A percentile compares a stretch with the other conserved stretches of the same genome.
Evolutionary conservation across 495 filamentous ascomycete genomes (phyloP).

Genomic region (Talaromyces liani): DNA sequence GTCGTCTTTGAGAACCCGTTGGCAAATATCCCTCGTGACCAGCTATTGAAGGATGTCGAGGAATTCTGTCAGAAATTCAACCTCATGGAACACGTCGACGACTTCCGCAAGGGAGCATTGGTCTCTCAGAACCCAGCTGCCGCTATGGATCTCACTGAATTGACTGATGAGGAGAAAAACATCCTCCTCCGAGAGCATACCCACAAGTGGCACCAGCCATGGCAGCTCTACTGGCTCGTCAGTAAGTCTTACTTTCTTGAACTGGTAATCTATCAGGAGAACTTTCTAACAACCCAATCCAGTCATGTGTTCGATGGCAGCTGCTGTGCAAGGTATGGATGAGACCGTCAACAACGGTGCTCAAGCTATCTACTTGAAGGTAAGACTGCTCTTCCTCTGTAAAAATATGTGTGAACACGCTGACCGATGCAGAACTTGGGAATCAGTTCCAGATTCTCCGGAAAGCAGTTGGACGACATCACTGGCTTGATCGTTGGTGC

Average conservation of each 20-base stretch:
- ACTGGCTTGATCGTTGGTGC: conserved; percentile 41
- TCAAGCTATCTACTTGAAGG: conserved; percentile 54
- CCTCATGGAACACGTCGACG: conserved; percentile 33
- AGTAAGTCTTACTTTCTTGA: conserved; percentile 27
- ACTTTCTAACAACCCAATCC: neutral
- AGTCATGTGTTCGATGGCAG: conserved; percentile 40
- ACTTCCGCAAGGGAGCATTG: conserved; percentile 47
- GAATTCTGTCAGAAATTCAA: conserved; percentile 37
- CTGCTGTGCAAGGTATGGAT: conserved; percentile 59
- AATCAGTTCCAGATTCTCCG: conserved; percentile 17
- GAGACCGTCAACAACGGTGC: conserved; percentile 78
- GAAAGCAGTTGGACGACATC: conserved; percentile 21
- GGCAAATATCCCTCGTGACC: conserved; percentile 36
- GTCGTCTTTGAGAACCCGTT: conserved; percentile 44
- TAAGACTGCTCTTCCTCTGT: conserved; percentile 11
- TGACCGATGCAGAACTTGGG: conserved; percentile 24
- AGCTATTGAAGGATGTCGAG: conserved; percentile 43
- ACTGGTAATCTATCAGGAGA: neutral
- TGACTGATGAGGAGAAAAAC: conserved; percentile 38
- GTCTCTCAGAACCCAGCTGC: conserved; percentile 40
- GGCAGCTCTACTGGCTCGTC: conserved; percentile 48
- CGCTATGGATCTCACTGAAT: conserved; percentile 31
- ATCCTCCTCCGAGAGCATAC: conserved; percentile 37
- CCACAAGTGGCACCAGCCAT: conserved; percentile 52
- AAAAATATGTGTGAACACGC: conserved; percentile 12